phyloP scores from a whole-genome alignment of 225 moss, liverwort and hornwort genomes.

The Pseudisothecium myosuroides region DNA sequence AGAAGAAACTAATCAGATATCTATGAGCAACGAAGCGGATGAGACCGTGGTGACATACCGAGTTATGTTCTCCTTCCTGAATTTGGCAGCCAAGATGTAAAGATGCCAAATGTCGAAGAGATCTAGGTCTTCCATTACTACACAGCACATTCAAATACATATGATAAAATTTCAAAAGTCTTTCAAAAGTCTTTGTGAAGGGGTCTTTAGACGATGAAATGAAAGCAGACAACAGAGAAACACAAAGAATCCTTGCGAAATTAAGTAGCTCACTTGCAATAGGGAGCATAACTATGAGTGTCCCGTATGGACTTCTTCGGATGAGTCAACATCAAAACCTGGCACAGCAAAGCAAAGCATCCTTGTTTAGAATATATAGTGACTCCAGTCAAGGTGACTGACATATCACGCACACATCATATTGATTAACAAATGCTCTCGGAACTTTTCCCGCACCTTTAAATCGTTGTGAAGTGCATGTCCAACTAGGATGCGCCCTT shows the following conservation, averaged over 20 bases:
- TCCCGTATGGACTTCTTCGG: conserved; percentile 69
- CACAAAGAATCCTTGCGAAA: neutral
- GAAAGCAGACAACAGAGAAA: neutral
- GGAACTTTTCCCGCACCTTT: conserved; percentile 31
- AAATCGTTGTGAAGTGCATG: conserved; percentile 87
- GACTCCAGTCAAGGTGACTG: neutral
- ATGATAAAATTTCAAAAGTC: neutral
- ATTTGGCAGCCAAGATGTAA: conserved; percentile 59
- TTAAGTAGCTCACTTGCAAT: conserved; percentile 49
- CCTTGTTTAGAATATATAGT: neutral
- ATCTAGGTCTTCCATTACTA: conserved; percentile 65
- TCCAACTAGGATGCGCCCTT: conserved; percentile 68
- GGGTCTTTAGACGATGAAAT: neutral
- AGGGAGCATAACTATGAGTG: conserved; percentile 60
- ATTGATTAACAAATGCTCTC: neutral
- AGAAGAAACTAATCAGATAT: neutral
- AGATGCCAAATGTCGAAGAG: conserved; percentile 69
- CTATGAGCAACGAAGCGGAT: neutral
- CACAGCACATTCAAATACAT: neutral
- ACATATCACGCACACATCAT: neutral
- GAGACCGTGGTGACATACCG: conserved; percentile 35
- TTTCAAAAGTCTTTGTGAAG: neutral
- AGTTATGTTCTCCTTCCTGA: conserved; percentile 72
- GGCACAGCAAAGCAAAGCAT: neutral
- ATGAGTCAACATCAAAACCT: conserved; percentile 75